A percentile compares a stretch with the other conserved stretches of the same genome.
Conservation (phyloP, 2,329 filamentous ascomycete species). For the Domatiomyces globalis region DNA sequence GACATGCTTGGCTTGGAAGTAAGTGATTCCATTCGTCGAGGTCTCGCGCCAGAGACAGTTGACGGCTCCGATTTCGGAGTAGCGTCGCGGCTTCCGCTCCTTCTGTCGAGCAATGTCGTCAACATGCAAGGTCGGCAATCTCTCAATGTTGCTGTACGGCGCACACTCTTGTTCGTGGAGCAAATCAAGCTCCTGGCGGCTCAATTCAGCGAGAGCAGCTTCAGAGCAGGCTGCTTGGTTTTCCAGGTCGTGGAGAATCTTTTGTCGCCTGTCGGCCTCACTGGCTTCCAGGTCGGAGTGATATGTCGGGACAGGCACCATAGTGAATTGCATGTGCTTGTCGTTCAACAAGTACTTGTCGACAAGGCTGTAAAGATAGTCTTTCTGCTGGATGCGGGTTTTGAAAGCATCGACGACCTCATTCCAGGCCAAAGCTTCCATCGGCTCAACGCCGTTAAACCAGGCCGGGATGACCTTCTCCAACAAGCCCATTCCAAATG, state of each 20-base stretch:
- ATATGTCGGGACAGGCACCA: constrained; percentile 70
- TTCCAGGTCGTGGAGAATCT: constrained; percentile 37
- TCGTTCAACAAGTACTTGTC: constrained; percentile 85
- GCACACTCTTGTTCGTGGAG: constrained; percentile 72
- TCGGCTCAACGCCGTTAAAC: constrained; percentile 92
- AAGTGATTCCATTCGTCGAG: constrained; percentile 88
- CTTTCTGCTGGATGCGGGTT: constrained; percentile 50
- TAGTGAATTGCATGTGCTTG: constrained; percentile 79
- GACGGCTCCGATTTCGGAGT: constrained; percentile 44
- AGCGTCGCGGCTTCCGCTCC: constrained; percentile 54
- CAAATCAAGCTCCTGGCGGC: constrained; percentile 64
- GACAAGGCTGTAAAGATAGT: constrained; percentile 71
- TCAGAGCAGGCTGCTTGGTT: constrained; percentile 55
- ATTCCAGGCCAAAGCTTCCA: constrained; percentile 83
- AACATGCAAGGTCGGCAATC: constrained; percentile 74
- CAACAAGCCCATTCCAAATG: constrained; percentile 82
- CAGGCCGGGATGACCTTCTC: constrained; percentile 79
- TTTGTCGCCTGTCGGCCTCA: constrained; percentile 59
- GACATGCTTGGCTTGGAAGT: constrained; percentile 78
- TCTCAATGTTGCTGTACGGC: constrained; percentile 70
- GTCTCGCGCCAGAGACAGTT: constrained; percentile 82
- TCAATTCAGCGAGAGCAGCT: constrained; percentile 56
- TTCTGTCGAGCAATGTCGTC: constrained; percentile 73
- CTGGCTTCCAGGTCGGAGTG: constrained; percentile 59
- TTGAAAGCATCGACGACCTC: constrained; percentile 76